phyloP scores from a whole-genome alignment of 257 asterid genomes.

The Solanum clarkiae region DNA sequence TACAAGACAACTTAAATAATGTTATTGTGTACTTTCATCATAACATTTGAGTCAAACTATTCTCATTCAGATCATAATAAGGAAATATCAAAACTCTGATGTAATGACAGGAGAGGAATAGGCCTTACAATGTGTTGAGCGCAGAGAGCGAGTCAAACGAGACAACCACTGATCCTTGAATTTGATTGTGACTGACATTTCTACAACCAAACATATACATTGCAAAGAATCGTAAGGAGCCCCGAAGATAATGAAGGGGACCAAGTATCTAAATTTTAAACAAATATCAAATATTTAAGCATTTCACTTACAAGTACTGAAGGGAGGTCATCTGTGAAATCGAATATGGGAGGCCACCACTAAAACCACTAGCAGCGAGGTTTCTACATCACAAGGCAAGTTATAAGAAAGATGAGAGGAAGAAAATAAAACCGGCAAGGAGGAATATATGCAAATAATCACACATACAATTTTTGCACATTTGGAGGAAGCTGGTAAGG shows the following conservation, averaged over 20 bases:
- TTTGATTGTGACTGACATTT: conserved; percentile 58
- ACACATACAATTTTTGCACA: conserved; percentile 62
- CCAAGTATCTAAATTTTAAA: not conserved
- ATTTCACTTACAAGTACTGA: conserved; percentile 54
- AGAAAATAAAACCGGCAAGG: not conserved
- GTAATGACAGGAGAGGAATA: not conserved
- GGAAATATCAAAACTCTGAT: not conserved
- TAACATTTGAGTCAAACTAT: not conserved
- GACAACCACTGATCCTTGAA: conserved; percentile 50
- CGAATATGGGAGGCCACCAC: conserved; percentile 62
- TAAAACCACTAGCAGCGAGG: conserved; percentile 66
- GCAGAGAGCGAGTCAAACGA: conserved; percentile 44
- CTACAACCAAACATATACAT: conserved; percentile 22
- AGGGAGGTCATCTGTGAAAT: conserved; percentile 62
- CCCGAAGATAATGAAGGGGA: not conserved
- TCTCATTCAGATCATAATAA: not conserved
- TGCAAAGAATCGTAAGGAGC: not conserved
- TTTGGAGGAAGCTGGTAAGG: conserved; percentile 79
- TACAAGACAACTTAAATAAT: not conserved
- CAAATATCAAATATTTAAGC: not conserved
- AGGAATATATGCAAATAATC: not conserved
- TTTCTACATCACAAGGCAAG: conserved; percentile 36
- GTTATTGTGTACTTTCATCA: not conserved
- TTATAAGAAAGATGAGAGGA: not conserved
- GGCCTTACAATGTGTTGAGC: conserved; percentile 73